A percentile compares a stretch with the other conserved stretches of the same genome.
Evolutionary conservation across 2,329 filamentous ascomycete genomes (phyloP).

Genomic region (Aaosphaeria arxii): DNA sequence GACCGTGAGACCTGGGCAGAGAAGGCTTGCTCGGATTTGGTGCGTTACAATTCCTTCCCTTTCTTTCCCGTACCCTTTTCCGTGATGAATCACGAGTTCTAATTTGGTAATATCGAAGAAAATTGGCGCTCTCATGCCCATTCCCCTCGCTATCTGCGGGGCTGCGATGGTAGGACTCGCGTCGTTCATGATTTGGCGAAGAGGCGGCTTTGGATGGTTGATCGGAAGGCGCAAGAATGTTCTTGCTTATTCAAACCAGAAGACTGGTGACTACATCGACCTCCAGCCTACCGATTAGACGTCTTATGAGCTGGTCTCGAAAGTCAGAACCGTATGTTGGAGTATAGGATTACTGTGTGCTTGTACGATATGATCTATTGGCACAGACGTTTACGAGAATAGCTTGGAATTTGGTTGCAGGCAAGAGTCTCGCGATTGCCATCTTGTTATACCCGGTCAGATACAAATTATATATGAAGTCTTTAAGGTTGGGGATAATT

Average conservation of each 20-base stretch:
- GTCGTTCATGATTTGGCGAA: not conserved
- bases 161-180: not conserved
- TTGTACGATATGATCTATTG: no score
- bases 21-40: constrained; percentile 5
- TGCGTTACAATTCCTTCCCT: not conserved
- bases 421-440: no score
- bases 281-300: not conserved
- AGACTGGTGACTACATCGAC: constrained; percentile 1
- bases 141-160: not conserved
- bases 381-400: no score
- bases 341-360: no score
- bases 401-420: no score
- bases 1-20: constrained; percentile 2
- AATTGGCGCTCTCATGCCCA: constrained; percentile 2
- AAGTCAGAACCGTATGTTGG: no score
- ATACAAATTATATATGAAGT: no score
- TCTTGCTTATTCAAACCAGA: not conserved
- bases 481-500: no score
- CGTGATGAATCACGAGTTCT: not conserved
- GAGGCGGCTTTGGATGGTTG: constrained; percentile 3
- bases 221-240: not conserved
- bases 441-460: no score
- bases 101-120: not conserved
- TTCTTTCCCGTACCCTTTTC: not conserved
- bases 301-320: not conserved